phyloP scores from a whole-genome alignment of 2,329 filamentous ascomycete genomes.

The Colletotrichum sp. region DNA sequence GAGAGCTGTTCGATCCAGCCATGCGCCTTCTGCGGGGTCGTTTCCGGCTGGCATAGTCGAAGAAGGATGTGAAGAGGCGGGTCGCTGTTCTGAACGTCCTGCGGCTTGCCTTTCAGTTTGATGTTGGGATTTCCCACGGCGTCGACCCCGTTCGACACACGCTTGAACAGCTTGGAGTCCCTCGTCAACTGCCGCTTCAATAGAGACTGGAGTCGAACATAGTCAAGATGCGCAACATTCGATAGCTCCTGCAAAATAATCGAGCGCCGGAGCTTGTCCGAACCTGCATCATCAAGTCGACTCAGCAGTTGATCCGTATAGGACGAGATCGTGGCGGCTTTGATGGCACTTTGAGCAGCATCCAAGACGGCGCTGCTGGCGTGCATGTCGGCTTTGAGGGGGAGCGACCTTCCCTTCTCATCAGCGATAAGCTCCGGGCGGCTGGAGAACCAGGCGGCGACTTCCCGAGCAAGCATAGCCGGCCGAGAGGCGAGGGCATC shows the following conservation, averaged over 20 bases:
- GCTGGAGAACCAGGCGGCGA: conserved; percentile 43
- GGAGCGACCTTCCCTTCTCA: conserved; percentile 44
- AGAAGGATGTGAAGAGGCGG: conserved; percentile 49
- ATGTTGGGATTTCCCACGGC: conserved; percentile 41
- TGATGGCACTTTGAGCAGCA: conserved; percentile 38
- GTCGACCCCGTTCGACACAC: conserved; percentile 33
- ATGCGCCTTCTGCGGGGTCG: conserved; percentile 35
- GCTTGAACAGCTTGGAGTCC: conserved; percentile 44
- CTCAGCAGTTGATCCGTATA: conserved; percentile 43
- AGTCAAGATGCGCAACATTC: conserved; percentile 51
- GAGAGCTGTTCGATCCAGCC: conserved; percentile 46
- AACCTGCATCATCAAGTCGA: conserved; percentile 27
- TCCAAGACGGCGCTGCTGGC: conserved; percentile 49
- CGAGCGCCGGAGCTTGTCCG: conserved; percentile 32
- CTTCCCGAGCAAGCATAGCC: conserved; percentile 32
- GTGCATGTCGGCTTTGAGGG: conserved; percentile 42
- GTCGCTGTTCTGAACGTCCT: conserved; percentile 38
- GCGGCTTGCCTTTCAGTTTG: conserved; percentile 44
- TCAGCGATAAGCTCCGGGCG: conserved; percentile 48
- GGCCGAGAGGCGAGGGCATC: conserved; percentile 36
- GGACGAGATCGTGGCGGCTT: conserved; percentile 41
- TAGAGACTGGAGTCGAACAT: conserved; percentile 36
- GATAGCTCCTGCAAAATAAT: conserved; percentile 50
- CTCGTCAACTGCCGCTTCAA: conserved; percentile 47
- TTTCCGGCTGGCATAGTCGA: conserved; percentile 45